Conservation (phyloP, 148 eudicot genomes). For the Rhododendron ovatum region DNA sequence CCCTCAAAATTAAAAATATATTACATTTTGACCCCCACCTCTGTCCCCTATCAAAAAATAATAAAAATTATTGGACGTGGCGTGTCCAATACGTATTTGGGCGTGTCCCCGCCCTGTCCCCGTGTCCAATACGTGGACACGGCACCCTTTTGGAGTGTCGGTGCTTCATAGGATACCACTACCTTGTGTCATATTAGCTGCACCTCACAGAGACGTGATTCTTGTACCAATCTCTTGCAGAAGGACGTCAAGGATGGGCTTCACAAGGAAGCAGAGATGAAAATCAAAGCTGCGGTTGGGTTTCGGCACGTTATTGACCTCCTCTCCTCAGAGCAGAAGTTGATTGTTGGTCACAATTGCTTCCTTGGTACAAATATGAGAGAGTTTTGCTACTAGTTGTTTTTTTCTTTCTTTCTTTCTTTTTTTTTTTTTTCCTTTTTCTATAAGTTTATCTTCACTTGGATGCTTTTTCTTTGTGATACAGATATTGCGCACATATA, state of each 20-base stretch:
- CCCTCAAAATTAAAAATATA: no score
- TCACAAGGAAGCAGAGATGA: constrained; percentile 49
- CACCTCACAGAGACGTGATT: not conserved
- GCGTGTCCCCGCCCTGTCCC: no score
- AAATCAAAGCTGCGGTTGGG: constrained; percentile 70
- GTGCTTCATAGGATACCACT: not conserved
- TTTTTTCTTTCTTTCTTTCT: not conserved
- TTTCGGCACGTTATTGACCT: constrained; percentile 91
- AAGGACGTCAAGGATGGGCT: constrained; percentile 50
- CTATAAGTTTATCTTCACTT: not conserved
- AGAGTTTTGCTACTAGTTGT: not conserved
- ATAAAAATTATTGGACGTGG: no score
- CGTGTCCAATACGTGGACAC: no score
- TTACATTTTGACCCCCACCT: no score
- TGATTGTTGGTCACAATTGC: constrained; percentile 96
- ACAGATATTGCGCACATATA: constrained; percentile 88
- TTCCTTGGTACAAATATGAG: constrained; percentile 67
- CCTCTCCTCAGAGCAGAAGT: constrained; percentile 73
- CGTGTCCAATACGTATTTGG: no score
- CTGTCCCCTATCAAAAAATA: no score
- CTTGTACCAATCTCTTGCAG: constrained; percentile 37
- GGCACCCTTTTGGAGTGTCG: no score
- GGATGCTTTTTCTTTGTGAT: constrained; percentile 19
- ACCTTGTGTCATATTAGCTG: not conserved
- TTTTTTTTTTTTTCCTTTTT: not conserved